Conservation (phyloP, 257 asterid species). For the Gentiana macrophylla region DNA sequence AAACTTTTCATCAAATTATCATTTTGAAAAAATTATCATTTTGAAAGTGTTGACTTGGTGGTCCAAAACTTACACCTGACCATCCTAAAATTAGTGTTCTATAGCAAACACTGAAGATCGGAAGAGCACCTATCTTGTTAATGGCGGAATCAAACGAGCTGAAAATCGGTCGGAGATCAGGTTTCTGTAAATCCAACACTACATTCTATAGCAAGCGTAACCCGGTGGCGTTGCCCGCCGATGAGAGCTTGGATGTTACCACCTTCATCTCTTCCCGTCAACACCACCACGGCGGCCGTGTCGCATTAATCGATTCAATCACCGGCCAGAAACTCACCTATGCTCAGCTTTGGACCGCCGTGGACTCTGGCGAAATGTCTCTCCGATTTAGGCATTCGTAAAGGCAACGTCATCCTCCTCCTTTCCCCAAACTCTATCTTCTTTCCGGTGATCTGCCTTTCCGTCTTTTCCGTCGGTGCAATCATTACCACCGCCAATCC, state of each 20-base stretch:
- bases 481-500: conserved; percentile 78
- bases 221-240: conserved; percentile 50
- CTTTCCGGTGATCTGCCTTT: conserved; percentile 67
- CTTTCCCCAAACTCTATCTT: conserved; percentile 63
- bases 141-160: no score
- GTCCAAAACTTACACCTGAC: no score
- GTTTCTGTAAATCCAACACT: conserved; percentile 50
- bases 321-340: conserved; percentile 44
- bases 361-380: conserved; percentile 51
- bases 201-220: conserved; percentile 74
- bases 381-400: conserved; percentile 45
- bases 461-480: conserved; percentile 78
- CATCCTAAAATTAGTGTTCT: no score
- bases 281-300: conserved; percentile 48
- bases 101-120: no score
- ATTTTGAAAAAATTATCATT: no score
- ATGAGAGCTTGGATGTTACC: conserved; percentile 36
- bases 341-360: conserved; percentile 54
- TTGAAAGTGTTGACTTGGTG: no score
- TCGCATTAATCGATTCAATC: conserved; percentile 70
- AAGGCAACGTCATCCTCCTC: conserved; percentile 57
- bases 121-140: no score
- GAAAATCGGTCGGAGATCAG: conserved; percentile 43
- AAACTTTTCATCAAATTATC: no score
- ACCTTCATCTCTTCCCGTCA: conserved; percentile 75